Percentiles rank a stretch among this genome's conserved stretches.
Conservation (phyloP, 345 rosid genomes). For the Populus davidiana region DNA sequence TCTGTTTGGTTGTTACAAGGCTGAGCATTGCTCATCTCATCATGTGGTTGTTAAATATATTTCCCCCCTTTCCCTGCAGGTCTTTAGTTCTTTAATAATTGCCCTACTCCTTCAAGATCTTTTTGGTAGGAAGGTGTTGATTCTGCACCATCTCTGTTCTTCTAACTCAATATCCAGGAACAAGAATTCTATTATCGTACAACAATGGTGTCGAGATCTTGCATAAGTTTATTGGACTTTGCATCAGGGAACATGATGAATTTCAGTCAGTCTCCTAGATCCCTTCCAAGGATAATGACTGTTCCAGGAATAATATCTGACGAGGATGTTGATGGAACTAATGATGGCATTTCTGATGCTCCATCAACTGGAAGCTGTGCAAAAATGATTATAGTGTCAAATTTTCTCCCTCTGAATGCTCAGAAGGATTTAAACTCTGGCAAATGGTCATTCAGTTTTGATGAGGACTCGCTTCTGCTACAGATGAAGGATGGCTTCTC, state of each 20-base stretch:
- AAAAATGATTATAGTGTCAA: slow-evolving; percentile 40
- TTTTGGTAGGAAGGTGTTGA: neutral
- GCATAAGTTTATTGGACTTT: slow-evolving; percentile 55
- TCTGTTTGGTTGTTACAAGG: neutral
- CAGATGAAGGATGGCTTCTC: slow-evolving; percentile 45
- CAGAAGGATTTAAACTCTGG: slow-evolving; percentile 31
- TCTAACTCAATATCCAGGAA: neutral
- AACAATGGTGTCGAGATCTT: slow-evolving; percentile 64
- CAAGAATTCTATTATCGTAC: neutral
- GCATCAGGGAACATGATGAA: slow-evolving; percentile 56
- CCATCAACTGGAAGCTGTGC: slow-evolving; percentile 16
- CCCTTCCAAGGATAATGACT: slow-evolving; percentile 55
- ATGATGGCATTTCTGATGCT: slow-evolving; percentile 9
- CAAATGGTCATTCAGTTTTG: slow-evolving; percentile 38
- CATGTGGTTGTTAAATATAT: neutral
- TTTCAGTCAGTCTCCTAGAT: slow-evolving; percentile 49
- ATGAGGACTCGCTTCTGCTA: slow-evolving; percentile 35
- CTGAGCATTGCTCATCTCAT: neutral
- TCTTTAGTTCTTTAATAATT: neutral
- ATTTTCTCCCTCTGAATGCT: slow-evolving; percentile 38
- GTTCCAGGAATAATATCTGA: slow-evolving; percentile 58
- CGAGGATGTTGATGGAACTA: slow-evolving; percentile 28
- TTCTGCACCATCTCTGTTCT: neutral
- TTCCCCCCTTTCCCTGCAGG: slow-evolving; percentile 13
- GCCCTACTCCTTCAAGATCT: neutral